Evolutionary conservation across 768 basidiomycete species (phyloP).

Genomic region (Auriculariales sp.): DNA sequence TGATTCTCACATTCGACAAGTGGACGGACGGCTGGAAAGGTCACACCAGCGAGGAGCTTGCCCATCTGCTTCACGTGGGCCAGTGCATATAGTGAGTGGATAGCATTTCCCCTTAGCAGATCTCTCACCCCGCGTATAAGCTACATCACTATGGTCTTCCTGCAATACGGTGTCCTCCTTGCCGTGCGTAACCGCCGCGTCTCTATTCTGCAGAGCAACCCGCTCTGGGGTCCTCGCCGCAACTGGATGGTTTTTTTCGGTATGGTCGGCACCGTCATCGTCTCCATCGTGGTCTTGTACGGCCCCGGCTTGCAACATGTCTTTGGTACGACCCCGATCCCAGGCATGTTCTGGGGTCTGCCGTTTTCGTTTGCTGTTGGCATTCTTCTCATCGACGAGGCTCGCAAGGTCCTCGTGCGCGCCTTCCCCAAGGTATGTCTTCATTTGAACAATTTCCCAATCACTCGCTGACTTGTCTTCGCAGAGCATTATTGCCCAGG

Average conservation of each 20-base stretch:
- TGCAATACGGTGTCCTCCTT: slow-evolving; percentile 29
- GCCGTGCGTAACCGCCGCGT: slow-evolving; percentile 30
- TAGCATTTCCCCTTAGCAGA: not conserved
- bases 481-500: too few species aligned
- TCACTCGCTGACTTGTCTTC: too few species aligned
- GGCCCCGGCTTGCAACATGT: slow-evolving; percentile 29
- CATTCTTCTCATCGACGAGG: slow-evolving; percentile 27
- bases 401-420: slow-evolving; percentile 29
- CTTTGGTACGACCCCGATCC: slow-evolving; percentile 29
- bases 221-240: slow-evolving; percentile 31
- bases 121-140: slow-evolving; percentile 10
- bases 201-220: slow-evolving; percentile 27
- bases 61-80: slow-evolving; percentile 22
- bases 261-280: slow-evolving; percentile 26
- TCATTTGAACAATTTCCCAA: too few species aligned
- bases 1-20: slow-evolving; percentile 26
- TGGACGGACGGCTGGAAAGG: slow-evolving; percentile 24
- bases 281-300: slow-evolving; percentile 29
- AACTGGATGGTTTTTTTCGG: slow-evolving; percentile 24
- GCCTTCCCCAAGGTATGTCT: slow-evolving; percentile 27
- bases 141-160: slow-evolving; percentile 33
- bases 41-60: slow-evolving; percentile 16
- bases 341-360: slow-evolving; percentile 32
- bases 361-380: slow-evolving; percentile 29
- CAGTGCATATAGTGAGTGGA: slow-evolving; percentile 30